Percentiles rank a stretch among this genome's conserved stretches.
phyloP scores from a whole-genome alignment of 2,329 filamentous ascomycete genomes.

The Alternaria sp. region DNA sequence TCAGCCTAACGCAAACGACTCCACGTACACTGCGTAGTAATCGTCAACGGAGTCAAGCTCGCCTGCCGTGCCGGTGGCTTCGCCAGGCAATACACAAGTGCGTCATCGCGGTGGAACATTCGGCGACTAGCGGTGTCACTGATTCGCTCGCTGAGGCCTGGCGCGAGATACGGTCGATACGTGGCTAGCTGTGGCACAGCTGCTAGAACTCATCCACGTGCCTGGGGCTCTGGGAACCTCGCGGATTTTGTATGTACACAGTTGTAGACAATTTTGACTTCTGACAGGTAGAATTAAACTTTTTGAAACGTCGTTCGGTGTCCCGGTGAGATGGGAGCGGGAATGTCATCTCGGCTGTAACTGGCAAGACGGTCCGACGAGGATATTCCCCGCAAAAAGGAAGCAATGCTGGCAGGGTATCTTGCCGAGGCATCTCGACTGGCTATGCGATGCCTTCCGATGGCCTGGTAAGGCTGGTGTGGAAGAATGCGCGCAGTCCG shows the following conservation, averaged over 20 bases:
- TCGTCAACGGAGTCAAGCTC: neutral
- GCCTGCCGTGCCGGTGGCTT: neutral
- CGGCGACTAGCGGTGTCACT: slow-evolving; percentile 2
- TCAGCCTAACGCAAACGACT: slow-evolving; percentile 1
- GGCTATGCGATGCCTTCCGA: neutral
- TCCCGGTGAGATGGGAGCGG: neutral
- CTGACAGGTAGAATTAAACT: neutral
- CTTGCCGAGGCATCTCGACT: slow-evolving; percentile 4
- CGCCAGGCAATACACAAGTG: neutral
- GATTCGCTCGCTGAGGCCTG: neutral
- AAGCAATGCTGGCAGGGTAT: neutral
- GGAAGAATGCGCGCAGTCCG: neutral
- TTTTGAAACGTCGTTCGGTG: neutral
- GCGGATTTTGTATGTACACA: neutral
- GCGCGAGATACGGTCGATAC: neutral
- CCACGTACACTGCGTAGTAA: neutral
- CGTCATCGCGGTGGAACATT: slow-evolving; percentile 8
- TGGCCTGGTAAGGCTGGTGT: neutral
- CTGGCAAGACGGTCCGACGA: neutral
- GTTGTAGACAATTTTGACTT: neutral
- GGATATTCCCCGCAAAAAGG: slow-evolving; percentile 2
- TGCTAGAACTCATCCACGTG: neutral
- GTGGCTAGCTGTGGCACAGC: neutral
- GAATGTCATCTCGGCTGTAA: slow-evolving; percentile 11
- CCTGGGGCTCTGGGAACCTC: neutral